Evolutionary conservation across 75 land plant genomes (phyloP), one percentile per base, ranked within the genome.

Genomic region (Picea sitchensis): DNA sequence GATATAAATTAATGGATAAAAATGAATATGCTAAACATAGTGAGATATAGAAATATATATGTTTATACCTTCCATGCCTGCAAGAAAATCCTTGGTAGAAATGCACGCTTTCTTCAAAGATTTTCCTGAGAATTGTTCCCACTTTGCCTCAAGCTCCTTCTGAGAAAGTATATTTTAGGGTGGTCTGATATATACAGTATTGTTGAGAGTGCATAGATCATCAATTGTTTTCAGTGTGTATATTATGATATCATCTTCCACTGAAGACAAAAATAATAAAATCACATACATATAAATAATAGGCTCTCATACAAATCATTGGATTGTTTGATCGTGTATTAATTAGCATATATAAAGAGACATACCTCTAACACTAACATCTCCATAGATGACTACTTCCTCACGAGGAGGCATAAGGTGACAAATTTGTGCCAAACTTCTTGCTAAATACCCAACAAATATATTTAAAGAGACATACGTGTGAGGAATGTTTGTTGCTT

Each of bases 111-210:
- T 92, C 21, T 88, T 68, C 2, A 92, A 76, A 32, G 73, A 5
- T 60, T 83, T 90, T 13, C 90, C 88, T 21, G 54, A 77, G 5
- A 85, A 77, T 68, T 86, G 75, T 80, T 92, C 94, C 90, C 92
- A 92, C 15, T 77, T 79, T 1, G n/a, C 72, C 9, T 81, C 84
- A 14, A 88, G 36, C 54, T 88, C 87, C 8, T 11, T 69, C n/a
- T 68, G 80, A 0, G 90, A 82, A 14, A 82, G 34, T 13, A 82
- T 85, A 68, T 88, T 88, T 47, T 61, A 47, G 7, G 80, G 78
- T 11, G 90, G 90, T 14, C 87, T 58, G 44, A 88, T 31, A 54
- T 82, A 85, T 0, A 88, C 34, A 14, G 77, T 85, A 65, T 82
- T 85, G 76, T 82, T 85, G 17, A 82, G 51, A 9, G 87, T 85